phyloP scores from a whole-genome alignment of 129 eudicot species.

The Cynara cardunculus region DNA sequence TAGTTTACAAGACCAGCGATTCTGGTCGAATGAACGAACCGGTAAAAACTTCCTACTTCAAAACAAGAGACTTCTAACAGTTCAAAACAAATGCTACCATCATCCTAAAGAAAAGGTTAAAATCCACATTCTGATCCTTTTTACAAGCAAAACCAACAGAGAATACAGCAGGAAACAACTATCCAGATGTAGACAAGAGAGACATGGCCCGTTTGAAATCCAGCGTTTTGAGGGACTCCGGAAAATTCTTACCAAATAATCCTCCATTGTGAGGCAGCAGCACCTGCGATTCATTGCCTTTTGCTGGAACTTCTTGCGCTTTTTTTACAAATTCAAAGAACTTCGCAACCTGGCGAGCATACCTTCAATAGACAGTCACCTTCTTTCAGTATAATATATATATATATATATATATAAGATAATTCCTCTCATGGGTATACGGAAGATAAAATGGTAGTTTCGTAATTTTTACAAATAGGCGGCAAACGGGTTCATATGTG shows the following conservation, averaged over 20 bases:
- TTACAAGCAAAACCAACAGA: background rate
- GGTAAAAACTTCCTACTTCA: background rate
- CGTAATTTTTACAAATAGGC: too few relatives aligned
- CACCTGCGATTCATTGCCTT: conserved; percentile 22
- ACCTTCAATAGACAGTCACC: conserved; percentile 40
- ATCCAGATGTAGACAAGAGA: conserved; percentile 21
- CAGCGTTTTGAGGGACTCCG: conserved; percentile 40
- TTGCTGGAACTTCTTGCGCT: conserved; percentile 35
- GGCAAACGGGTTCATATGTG: too few relatives aligned
- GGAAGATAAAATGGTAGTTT: too few relatives aligned
- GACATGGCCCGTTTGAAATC: conserved; percentile 47
- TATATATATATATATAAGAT: too few relatives aligned
- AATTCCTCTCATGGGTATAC: too few relatives aligned
- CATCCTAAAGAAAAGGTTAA: background rate
- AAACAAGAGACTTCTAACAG: background rate
- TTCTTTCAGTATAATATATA: background rate
- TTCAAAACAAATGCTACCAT: background rate
- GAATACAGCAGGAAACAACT: conserved; percentile 1
- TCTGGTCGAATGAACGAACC: background rate
- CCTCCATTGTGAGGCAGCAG: conserved; percentile 40
- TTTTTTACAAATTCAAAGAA: conserved; percentile 66
- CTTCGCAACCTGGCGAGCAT: conserved; percentile 75
- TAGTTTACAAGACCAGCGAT: background rate
- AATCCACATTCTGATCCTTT: background rate
- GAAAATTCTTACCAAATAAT: conserved; percentile 40